Evolutionary conservation across 257 asterid genomes (phyloP), one percentile per base, ranked within the genome.

Genomic region (Scutellaria baicalensis): DNA sequence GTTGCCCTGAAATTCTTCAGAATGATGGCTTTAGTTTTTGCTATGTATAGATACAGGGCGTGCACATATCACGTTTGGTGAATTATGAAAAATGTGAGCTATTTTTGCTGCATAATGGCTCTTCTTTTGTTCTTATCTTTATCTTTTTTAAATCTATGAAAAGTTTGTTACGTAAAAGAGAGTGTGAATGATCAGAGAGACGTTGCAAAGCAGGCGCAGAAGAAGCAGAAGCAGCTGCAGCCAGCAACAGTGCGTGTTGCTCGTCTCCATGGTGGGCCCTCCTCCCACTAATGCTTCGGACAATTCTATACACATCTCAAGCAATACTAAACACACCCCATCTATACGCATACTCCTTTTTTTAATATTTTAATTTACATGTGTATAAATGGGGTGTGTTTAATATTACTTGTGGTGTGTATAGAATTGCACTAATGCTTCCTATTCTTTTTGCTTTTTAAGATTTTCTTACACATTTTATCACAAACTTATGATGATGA

Each of bases 91-190:
- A 67, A 75, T 51, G 76, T 49, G 80, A 44, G 66, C 21, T 49
- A 27, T 78, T 38, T 38, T 20, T 12, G 63, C n/a, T 8, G 74
- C 74, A 77, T 63, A 51, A 36, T 78, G 71, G 61, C 65, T 58
- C 3, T 27, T 21, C 56, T 69, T 60, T 62, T 44, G 72, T 40
- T 70, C 72, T 70, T 60, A 44, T 72, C 66, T 47, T 33, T 27
- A 2, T 27, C 33, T 2, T 33, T 70, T 54, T 68, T 18, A 62
- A 20, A 16, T 67, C 66, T n/a, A n/a, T n/a, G n/a, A 38, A 62
- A 68, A 75, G 83, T 75, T 71, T 74, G 84, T 78, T 79, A 62
- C 6, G 42, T 81, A 72, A 68, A 83, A 64, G 83, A 78, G 74
- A 62, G 80, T 16, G 35, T 17, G 64, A 60, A 21, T 38, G 69